A percentile compares a stretch with the other conserved stretches of the same genome.
Conservation (phyloP, 1,284 basidiomycete genomes). For the Hymenochaete sp. region DNA sequence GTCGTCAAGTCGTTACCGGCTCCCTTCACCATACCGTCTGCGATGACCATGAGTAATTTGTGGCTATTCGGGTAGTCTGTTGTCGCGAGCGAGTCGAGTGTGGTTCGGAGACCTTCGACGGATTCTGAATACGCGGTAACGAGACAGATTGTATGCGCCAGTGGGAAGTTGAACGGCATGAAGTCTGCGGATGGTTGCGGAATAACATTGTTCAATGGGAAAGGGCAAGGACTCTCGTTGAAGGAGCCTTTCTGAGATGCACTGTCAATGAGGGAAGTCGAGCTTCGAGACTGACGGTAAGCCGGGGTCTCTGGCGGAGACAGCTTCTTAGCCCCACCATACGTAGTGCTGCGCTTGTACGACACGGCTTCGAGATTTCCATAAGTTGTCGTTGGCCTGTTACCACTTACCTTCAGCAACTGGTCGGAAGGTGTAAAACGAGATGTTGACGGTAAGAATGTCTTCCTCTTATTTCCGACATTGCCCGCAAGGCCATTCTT, state of each 20-base stretch:
- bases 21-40: slow-evolving; percentile 98
- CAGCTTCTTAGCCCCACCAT: slow-evolving; percentile 40
- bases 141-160: slow-evolving; percentile 90
- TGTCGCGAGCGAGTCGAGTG: slow-evolving; percentile 93
- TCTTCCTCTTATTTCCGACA: slow-evolving; percentile 42
- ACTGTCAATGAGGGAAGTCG: slow-evolving; percentile 60
- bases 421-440: slow-evolving; percentile 82
- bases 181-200: slow-evolving; percentile 88
- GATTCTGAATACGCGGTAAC: slow-evolving; percentile 99
- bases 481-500: slow-evolving; percentile 54
- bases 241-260: slow-evolving; percentile 39
- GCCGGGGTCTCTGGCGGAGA: slow-evolving; percentile 73
- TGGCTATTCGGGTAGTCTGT: slow-evolving; percentile 99
- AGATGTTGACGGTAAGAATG: slow-evolving; percentile 75
- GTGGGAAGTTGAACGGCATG: slow-evolving; percentile 94
- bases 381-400: slow-evolving; percentile 68
- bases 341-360: slow-evolving; percentile 56
- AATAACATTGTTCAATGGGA: slow-evolving; percentile 85
- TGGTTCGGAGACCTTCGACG: slow-evolving; percentile 92
- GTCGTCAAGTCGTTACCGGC: slow-evolving; percentile 82
- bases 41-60: slow-evolving; percentile 92
- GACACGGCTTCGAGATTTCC: slow-evolving; percentile 58
- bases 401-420: slow-evolving; percentile 49
- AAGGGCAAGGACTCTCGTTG: slow-evolving; percentile 73
- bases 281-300: slow-evolving; percentile 70